Evolutionary conservation across 108 stramenopile species (phyloP).

Genomic region (Aurantiochytrium sp.): DNA sequence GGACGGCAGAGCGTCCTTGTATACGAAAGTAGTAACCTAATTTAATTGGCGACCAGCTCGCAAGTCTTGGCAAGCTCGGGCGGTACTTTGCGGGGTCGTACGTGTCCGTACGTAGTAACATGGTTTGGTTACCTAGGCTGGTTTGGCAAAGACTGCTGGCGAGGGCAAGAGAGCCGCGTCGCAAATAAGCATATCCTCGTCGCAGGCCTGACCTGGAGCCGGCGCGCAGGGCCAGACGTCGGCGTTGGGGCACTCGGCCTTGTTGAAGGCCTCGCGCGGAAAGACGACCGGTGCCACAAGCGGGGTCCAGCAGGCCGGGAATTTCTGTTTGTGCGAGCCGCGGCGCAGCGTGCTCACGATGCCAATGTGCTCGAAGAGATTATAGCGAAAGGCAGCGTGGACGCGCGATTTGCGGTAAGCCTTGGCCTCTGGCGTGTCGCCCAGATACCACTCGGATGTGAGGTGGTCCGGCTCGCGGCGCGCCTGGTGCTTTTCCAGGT

Average conservation of each 20-base stretch:
- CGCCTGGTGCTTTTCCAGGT: not conserved
- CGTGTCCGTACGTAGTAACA: no score
- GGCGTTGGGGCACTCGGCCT: not conserved
- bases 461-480: constrained; percentile 16
- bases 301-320: not conserved
- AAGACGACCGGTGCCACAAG: not conserved
- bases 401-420: not conserved
- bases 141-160: not conserved
- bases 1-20: no score
- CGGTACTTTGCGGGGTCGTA: no score
- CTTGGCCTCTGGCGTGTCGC: not conserved
- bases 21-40: no score
- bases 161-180: not conserved
- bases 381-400: constrained; percentile 1
- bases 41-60: no score
- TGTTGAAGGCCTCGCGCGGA: not conserved
- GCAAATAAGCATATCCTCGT: not conserved
- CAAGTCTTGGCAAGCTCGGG: no score
- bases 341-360: not conserved
- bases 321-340: constrained; percentile 9
- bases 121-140: no score
- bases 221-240: constrained; percentile 22
- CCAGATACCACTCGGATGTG: not conserved
- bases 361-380: constrained; percentile 17
- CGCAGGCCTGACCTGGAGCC: not conserved